Percentiles rank a stretch among this genome's conserved stretches.
phyloP scores from a whole-genome alignment of 495 filamentous ascomycete species.

The Tuber indicum region DNA sequence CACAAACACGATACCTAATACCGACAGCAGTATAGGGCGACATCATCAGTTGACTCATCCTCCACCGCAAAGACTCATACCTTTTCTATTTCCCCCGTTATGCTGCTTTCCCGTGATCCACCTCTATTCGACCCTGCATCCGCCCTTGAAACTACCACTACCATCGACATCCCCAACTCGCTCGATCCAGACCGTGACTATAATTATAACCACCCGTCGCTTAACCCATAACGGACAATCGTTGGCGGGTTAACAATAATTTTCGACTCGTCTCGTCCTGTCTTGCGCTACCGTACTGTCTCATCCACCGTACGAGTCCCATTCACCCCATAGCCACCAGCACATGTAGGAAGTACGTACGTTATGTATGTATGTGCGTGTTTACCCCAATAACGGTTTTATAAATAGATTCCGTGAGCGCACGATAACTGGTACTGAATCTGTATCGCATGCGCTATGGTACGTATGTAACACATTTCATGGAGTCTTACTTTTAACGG shows the following conservation, averaged over 20 bases:
- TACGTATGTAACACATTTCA: background rate
- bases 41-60: background rate
- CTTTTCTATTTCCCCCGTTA: background rate
- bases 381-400: background rate
- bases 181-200: background rate
- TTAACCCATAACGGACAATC: background rate
- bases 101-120: background rate
- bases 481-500: no score
- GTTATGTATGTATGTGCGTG: background rate
- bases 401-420: background rate
- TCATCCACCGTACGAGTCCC: background rate
- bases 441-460: background rate
- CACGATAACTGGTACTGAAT: background rate
- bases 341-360: background rate
- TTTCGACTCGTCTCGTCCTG: background rate
- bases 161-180: background rate
- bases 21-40: background rate
- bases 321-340: background rate
- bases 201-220: background rate
- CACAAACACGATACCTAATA: background rate
- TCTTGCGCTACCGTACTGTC: background rate
- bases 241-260: background rate
- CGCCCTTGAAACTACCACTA: background rate
- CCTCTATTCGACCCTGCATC: background rate
- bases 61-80: background rate